phyloP scores from a whole-genome alignment of 192 early-diverging fungal genomes.

The Coemansia sp. region DNA sequence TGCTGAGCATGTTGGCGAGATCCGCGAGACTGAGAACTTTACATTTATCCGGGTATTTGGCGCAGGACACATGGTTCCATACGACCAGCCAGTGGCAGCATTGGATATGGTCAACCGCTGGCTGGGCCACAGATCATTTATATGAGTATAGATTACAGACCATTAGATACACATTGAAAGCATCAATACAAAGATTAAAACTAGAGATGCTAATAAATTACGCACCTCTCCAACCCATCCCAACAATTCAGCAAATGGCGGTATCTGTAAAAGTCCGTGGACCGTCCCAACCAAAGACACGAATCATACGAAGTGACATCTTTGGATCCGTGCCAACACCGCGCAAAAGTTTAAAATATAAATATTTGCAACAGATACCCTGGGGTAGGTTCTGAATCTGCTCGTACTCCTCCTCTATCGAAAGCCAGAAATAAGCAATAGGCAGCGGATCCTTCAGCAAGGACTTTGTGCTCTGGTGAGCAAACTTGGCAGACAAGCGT shows the following conservation, averaged over 20 bases:
- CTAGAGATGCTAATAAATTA: background rate
- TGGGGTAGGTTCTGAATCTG: conserved; percentile 42
- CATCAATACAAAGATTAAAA: background rate
- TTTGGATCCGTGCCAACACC: conserved; percentile 1
- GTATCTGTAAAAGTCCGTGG: conserved; percentile 37
- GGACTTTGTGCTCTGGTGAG: background rate
- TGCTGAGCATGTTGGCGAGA: conserved; percentile 55
- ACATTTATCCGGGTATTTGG: conserved; percentile 81
- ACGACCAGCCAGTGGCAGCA: conserved; percentile 78
- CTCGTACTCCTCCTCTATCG: conserved; percentile 39
- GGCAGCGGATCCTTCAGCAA: conserved; percentile 29
- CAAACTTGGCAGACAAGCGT: conserved; percentile 15
- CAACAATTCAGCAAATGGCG: conserved; percentile 22
- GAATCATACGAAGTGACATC: conserved; percentile 34
- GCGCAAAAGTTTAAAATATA: conserved; percentile 50
- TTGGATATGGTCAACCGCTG: conserved; percentile 82
- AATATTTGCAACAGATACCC: conserved; percentile 37
- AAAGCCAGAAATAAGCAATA: conserved; percentile 53
- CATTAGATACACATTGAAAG: background rate
- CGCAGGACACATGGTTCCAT: conserved; percentile 88
- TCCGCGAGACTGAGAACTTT: conserved; percentile 64
- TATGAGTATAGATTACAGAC: background rate
- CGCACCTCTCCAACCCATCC: background rate
- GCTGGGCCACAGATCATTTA: conserved; percentile 52
- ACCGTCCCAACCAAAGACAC: conserved; percentile 42